phyloP scores from a whole-genome alignment of 2,329 filamentous ascomycete species.

The Cladosporium sp. region DNA sequence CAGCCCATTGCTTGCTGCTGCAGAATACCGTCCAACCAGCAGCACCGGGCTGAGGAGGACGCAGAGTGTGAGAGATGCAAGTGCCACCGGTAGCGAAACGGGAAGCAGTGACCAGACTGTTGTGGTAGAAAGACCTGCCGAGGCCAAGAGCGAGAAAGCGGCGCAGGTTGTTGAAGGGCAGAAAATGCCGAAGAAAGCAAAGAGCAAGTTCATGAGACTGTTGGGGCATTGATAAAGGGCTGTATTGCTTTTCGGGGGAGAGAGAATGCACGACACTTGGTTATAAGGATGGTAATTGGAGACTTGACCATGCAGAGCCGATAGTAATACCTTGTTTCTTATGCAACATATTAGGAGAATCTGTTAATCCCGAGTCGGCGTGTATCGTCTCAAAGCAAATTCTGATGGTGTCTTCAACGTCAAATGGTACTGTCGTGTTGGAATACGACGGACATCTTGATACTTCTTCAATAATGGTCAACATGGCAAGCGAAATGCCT shows the following conservation, averaged over 20 bases:
- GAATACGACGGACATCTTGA: neutral
- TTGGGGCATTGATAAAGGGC: conserved; percentile 14
- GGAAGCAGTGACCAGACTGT: conserved; percentile 11
- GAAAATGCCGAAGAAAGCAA: conserved; percentile 12
- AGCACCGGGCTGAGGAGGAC: conserved; percentile 28
- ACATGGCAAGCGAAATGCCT: neutral
- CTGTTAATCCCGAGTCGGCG: neutral
- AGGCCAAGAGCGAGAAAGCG: neutral
- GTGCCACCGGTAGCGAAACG: neutral
- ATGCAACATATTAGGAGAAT: neutral
- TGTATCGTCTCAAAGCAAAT: neutral
- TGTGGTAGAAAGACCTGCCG: neutral
- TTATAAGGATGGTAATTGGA: neutral
- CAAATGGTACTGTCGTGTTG: neutral
- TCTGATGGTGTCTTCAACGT: neutral
- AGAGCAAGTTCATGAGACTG: conserved; percentile 15
- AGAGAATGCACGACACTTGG: neutral
- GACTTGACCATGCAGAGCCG: neutral
- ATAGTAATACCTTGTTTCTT: neutral
- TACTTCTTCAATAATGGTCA: neutral
- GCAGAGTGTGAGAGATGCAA: conserved; percentile 33
- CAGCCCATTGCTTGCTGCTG: conserved; percentile 30
- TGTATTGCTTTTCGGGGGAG: neutral
- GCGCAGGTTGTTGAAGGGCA: neutral
- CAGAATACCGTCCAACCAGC: conserved; percentile 22